These are phyloP conservation scores for Graphium sp. DNA, from an alignment of 2,329 filamentous ascomycete species.

Conservation along the genomic window DNA sequence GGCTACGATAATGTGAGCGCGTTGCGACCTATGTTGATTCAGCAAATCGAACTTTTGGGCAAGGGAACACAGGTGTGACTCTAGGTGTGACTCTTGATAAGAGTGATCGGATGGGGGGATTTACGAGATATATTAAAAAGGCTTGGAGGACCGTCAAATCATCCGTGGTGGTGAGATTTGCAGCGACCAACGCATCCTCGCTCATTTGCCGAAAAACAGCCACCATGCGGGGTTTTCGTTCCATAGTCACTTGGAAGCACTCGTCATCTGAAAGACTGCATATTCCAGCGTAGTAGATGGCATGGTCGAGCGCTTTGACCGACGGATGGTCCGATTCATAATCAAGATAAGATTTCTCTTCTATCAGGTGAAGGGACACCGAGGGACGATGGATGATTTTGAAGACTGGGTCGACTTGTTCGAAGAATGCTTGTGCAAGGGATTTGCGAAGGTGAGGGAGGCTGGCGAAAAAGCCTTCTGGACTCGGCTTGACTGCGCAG, in stretches of 20 bases:
- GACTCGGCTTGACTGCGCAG: too few relatives aligned
- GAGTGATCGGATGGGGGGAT: too few relatives aligned
- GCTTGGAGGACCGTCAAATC: conserved; percentile 7
- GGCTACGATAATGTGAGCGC: conserved; percentile 4
- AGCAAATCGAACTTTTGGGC: neutral
- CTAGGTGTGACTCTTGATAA: too few relatives aligned
- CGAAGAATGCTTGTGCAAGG: neutral
- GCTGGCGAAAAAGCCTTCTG: too few relatives aligned
- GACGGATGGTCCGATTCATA: conserved; percentile 1
- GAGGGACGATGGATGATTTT: conserved; percentile 1
- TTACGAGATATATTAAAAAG: conserved; percentile 7
- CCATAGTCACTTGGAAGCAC: neutral
- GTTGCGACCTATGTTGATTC: neutral
- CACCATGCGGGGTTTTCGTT: neutral
- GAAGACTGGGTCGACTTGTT: neutral
- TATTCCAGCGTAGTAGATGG: neutral
- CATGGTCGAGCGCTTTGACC: neutral
- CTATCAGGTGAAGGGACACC: neutral
- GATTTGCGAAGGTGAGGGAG: too few relatives aligned
- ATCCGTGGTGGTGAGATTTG: conserved; percentile 5
- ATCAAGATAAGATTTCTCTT: conserved; percentile 1
- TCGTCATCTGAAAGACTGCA: neutral
- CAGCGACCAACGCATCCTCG: neutral
- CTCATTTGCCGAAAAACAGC: neutral
- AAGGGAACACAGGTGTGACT: neutral